Evolutionary conservation across 768 basidiomycete species (phyloP).

Genomic region (Termitomyces sp.): DNA sequence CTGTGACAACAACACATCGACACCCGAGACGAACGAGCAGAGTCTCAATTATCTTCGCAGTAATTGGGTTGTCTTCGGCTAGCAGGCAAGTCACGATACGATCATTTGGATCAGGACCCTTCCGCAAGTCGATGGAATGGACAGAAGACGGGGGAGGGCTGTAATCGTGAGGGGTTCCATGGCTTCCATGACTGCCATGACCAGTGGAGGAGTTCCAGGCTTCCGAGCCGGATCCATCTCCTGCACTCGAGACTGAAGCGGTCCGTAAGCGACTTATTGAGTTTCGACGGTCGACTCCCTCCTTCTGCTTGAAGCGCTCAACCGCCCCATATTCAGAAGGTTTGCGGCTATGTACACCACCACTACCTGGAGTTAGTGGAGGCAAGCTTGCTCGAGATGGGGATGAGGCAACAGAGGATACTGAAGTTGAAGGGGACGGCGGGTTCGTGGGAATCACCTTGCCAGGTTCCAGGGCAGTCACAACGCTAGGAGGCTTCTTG

Average conservation of each 20-base stretch:
- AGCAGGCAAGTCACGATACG: conserved; percentile 91
- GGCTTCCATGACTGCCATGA: conserved; percentile 41
- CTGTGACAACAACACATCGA: conserved; percentile 91
- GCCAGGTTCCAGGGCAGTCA: conserved; percentile 58
- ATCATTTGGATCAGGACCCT: conserved; percentile 75
- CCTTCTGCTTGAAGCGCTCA: conserved; percentile 86
- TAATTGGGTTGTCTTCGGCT: conserved; percentile 98
- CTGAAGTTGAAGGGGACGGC: conserved; percentile 89
- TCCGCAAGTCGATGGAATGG: conserved; percentile 77
- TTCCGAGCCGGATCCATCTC: conserved; percentile 76
- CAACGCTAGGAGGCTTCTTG: conserved; percentile 78
- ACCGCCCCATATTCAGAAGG: conserved; percentile 88
- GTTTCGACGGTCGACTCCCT: conserved; percentile 70
- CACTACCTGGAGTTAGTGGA: conserved; percentile 68
- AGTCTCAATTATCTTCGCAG: conserved; percentile 96
- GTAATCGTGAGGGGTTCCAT: conserved; percentile 35
- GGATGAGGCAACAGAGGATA: conserved; percentile 87
- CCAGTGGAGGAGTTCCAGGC: conserved; percentile 61
- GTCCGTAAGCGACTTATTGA: conserved; percentile 87
- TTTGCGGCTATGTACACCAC: conserved; percentile 66
- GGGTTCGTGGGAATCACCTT: conserved; percentile 68
- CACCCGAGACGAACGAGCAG: conserved; percentile 91
- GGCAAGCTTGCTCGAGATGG: conserved; percentile 73
- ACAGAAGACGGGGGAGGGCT: conserved; percentile 81
- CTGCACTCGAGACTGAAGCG: conserved; percentile 79